phyloP scores from a whole-genome alignment of 73 alveolate species.

The Blepharisma japonicum region DNA sequence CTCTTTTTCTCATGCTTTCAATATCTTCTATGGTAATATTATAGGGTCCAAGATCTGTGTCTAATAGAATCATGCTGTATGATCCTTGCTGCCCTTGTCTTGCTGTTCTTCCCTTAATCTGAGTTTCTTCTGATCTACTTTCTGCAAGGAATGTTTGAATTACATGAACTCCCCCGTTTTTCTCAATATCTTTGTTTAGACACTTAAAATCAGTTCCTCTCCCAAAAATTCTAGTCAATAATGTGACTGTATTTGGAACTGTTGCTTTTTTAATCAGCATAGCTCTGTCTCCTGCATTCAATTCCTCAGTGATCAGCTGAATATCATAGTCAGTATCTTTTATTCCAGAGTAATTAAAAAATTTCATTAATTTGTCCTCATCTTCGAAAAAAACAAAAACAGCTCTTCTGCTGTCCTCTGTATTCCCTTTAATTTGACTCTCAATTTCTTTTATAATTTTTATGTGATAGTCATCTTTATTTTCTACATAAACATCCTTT shows the following conservation, averaged over 20 bases:
- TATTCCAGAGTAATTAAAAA: not conserved
- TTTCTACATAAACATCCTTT: slow-evolving; percentile 12
- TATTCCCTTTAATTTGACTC: no score
- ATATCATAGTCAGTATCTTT: not conserved
- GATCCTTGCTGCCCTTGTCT: no score
- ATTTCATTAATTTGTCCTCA: not conserved
- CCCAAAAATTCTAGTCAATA: slow-evolving; percentile 1
- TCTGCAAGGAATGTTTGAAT: slow-evolving; percentile 29
- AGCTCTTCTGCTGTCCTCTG: not conserved
- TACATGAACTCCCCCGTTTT: slow-evolving; percentile 29
- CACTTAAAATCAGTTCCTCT: slow-evolving; percentile 43
- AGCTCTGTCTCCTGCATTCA: not conserved
- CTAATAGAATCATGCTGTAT: no score
- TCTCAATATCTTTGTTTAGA: not conserved
- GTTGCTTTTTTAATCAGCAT: slow-evolving; percentile 4
- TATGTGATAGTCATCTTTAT: not conserved
- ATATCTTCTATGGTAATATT: not conserved
- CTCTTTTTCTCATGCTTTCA: not conserved
- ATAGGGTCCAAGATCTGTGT: no score
- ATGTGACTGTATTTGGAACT: not conserved
- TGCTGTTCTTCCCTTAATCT: slow-evolving; percentile 35
- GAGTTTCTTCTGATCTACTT: slow-evolving; percentile 26
- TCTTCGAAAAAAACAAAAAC: slow-evolving; percentile 1
- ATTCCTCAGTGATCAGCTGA: not conserved
- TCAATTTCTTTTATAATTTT: not conserved